Conservation (phyloP, 345 rosid species). For the Pistacia vera region DNA sequence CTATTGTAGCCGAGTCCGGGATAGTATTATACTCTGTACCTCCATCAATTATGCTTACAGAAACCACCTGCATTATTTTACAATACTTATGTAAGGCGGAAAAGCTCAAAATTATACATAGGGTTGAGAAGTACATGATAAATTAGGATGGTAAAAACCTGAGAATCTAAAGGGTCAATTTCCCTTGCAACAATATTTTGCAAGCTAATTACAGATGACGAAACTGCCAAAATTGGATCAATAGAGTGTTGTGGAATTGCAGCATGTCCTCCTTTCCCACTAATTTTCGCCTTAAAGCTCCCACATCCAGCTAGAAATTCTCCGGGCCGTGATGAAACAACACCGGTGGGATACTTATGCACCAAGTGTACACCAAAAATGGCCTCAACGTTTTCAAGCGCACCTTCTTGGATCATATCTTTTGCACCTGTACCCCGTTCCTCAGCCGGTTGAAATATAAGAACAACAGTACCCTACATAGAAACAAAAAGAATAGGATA, state of each 20-base stretch:
- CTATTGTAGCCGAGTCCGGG: constrained; percentile 50
- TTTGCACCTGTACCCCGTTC: constrained; percentile 63
- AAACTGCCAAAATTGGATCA: constrained; percentile 68
- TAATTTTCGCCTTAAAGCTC: constrained; percentile 55
- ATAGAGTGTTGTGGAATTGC: constrained; percentile 52
- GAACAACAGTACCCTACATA: constrained; percentile 58
- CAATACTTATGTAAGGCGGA: neutral
- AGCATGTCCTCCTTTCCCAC: constrained; percentile 62
- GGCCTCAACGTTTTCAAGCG: constrained; percentile 54
- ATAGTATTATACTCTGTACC: constrained; percentile 56
- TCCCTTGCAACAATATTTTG: constrained; percentile 67
- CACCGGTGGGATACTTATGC: constrained; percentile 38
- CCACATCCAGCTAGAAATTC: constrained; percentile 72
- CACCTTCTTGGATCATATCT: constrained; percentile 53
- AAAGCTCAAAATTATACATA: neutral
- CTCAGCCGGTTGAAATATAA: constrained; percentile 75
- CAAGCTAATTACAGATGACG: constrained; percentile 56
- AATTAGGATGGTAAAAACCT: constrained; percentile 31
- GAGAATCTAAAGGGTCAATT: constrained; percentile 64
- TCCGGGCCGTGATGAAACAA: constrained; percentile 51
- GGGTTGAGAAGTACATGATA: neutral
- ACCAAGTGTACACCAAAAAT: constrained; percentile 60
- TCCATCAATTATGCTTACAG: constrained; percentile 54
- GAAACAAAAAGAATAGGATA: neutral
- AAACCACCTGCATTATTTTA: constrained; percentile 49